Evolutionary conservation across 2,329 filamentous ascomycete species (phyloP).

Genomic region (Alternaria triticina): DNA sequence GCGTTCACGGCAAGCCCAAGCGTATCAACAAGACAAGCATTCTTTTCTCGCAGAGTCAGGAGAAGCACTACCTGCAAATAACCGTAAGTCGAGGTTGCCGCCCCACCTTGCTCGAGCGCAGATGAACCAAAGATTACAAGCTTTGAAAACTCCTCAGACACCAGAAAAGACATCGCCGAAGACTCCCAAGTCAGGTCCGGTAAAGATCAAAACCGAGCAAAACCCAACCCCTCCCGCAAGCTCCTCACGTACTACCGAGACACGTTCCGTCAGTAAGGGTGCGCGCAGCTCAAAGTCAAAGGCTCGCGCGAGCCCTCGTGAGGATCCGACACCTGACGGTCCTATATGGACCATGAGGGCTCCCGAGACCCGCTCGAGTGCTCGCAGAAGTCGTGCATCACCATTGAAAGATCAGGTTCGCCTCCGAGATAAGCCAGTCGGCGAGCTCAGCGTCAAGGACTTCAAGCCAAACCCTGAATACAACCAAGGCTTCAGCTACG

Average conservation of each 20-base stretch:
- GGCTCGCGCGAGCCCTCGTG: constrained; percentile 5
- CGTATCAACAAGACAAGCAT: constrained; percentile 16
- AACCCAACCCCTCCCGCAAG: constrained; percentile 16
- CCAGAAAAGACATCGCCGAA: constrained; percentile 15
- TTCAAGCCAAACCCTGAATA: constrained; percentile 81
- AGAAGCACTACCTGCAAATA: constrained; percentile 24
- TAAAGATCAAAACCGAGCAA: constrained; percentile 24
- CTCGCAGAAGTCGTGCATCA: constrained; percentile 8
- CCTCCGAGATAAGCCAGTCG: constrained; percentile 63
- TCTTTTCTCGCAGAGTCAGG: constrained; percentile 35
- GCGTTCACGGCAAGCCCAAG: constrained; percentile 19
- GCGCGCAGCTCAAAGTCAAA: constrained; percentile 4
- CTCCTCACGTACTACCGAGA: constrained; percentile 7
- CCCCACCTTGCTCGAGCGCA: constrained; percentile 33
- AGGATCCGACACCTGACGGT: constrained; percentile 20
- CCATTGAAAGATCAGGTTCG: constrained; percentile 13
- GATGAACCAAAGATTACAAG: constrained; percentile 31
- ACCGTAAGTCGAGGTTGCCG: constrained; percentile 22
- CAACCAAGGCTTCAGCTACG: constrained; percentile 74
- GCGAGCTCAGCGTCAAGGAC: constrained; percentile 68
- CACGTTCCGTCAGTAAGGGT: constrained; percentile 1
- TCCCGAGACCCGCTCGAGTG: constrained; percentile 13
- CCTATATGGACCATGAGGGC: constrained; percentile 33
- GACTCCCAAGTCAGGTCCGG: constrained; percentile 13
- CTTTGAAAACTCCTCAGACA: constrained; percentile 16